Percentiles rank a stretch among this genome's conserved stretches.
phyloP scores from a whole-genome alignment of 306 rosid genomes.

The Vicia villosa region DNA sequence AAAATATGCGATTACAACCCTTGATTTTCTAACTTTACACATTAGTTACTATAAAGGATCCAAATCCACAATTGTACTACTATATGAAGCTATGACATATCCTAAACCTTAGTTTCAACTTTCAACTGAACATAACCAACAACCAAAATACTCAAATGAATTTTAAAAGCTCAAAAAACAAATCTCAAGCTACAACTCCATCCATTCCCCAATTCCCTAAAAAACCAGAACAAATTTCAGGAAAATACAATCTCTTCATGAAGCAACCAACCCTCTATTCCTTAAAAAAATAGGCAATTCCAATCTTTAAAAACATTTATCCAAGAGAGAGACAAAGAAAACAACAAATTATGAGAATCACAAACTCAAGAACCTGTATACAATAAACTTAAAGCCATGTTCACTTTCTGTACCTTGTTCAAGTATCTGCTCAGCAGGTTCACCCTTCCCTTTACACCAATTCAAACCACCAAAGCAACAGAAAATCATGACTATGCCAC shows the following conservation, averaged over 20 bases:
- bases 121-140: slow-evolving; percentile 3
- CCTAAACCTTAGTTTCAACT: slow-evolving; percentile 18
- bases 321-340: slow-evolving; percentile 4
- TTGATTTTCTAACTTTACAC: too few relatives aligned
- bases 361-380: too few relatives aligned
- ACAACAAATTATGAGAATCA: slow-evolving; percentile 16
- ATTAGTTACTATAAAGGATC: too few relatives aligned
- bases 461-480: slow-evolving; percentile 61
- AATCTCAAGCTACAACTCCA: neutral
- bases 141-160: neutral
- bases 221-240: neutral
- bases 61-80: neutral
- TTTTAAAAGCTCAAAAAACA: neutral
- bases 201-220: slow-evolving; percentile 6
- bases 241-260: slow-evolving; percentile 1
- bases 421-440: slow-evolving; percentile 34
- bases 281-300: slow-evolving; percentile 7
- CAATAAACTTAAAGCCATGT: neutral
- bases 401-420: slow-evolving; percentile 50
- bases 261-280: slow-evolving; percentile 5
- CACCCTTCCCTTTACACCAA: slow-evolving; percentile 43
- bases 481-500: slow-evolving; percentile 50
- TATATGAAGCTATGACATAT: neutral
- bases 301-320: neutral
- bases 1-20: too few relatives aligned